Evolutionary conservation across 352 stramenopile species (phyloP).

Genomic region (Thraustochytrium sp.): DNA sequence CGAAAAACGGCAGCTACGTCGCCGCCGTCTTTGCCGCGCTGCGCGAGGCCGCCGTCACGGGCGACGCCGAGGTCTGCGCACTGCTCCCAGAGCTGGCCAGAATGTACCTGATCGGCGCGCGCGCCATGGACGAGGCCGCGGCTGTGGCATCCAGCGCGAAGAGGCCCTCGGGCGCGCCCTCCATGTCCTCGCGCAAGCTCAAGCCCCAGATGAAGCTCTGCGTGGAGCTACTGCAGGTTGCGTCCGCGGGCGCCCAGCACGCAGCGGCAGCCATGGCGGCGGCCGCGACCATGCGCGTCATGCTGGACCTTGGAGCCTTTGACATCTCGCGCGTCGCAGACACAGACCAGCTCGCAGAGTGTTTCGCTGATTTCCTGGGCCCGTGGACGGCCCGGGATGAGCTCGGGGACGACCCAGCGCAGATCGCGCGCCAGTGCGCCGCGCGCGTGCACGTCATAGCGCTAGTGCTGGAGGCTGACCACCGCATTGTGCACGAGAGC

Average conservation of each 20-base stretch:
- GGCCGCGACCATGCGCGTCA: not conserved
- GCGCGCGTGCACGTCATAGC: conserved; percentile 7
- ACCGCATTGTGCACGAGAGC: conserved; percentile 1
- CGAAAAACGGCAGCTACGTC: not conserved
- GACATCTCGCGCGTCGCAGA: not conserved
- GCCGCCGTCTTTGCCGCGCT: not conserved
- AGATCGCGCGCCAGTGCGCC: not conserved
- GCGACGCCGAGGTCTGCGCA: not conserved
- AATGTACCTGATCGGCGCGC: not conserved
- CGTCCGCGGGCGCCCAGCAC: not conserved
- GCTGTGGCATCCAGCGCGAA: no score
- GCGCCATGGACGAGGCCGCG: no score
- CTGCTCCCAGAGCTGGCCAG: not conserved
- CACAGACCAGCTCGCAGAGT: not conserved
- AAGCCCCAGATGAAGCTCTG: not conserved
- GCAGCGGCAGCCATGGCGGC: not conserved
- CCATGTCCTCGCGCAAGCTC: not conserved
- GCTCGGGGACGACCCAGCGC: not conserved
- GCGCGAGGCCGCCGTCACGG: not conserved
- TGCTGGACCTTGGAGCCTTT: not conserved
- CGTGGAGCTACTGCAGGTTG: not conserved
- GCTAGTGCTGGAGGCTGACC: conserved; percentile 2
- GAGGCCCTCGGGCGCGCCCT: not conserved
- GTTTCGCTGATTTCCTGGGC: not conserved
- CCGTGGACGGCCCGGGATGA: no score